These are phyloP conservation scores for Globisporangium viniferum DNA, from an alignment of 352 stramenopile species.

Conservation along the genomic window DNA sequence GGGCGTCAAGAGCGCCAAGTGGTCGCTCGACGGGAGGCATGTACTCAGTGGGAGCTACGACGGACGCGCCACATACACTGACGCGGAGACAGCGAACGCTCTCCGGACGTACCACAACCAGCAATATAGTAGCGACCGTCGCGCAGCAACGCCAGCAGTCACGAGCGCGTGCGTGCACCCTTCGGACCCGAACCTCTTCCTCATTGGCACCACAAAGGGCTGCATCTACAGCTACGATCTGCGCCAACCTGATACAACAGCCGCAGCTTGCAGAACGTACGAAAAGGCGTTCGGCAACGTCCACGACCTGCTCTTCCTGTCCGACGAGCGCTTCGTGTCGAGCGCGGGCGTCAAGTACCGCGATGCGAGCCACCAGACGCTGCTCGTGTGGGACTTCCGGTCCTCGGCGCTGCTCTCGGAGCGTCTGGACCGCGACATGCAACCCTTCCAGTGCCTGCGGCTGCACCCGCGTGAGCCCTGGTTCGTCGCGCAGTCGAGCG, in stretches of 20 bases:
- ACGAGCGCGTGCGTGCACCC: constrained; percentile 33
- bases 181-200: constrained; percentile 24
- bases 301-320: constrained; percentile 56
- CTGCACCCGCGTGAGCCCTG: constrained; percentile 32
- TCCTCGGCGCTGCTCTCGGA: constrained; percentile 43
- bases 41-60: constrained; percentile 52
- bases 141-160: constrained; percentile 8
- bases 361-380: constrained; percentile 56
- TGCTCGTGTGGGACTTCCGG: constrained; percentile 62
- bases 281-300: constrained; percentile 39
- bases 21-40: constrained; percentile 40
- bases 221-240: constrained; percentile 38
- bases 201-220: constrained; percentile 32
- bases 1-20: constrained; percentile 53
- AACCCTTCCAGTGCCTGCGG: constrained; percentile 41
- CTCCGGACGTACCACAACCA: constrained; percentile 8
- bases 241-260: constrained; percentile 13
- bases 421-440: constrained; percentile 42
- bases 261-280: constrained; percentile 8
- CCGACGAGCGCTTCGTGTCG: constrained; percentile 41
- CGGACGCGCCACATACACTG: constrained; percentile 20
- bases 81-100: constrained; percentile 30
- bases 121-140: neutral
- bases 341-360: constrained; percentile 35
- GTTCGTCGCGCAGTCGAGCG: constrained; percentile 51